Evolutionary conservation across 1,284 basidiomycete genomes (phyloP), one percentile per base, ranked within the genome.

Genomic region (Trametes pubescens): DNA sequence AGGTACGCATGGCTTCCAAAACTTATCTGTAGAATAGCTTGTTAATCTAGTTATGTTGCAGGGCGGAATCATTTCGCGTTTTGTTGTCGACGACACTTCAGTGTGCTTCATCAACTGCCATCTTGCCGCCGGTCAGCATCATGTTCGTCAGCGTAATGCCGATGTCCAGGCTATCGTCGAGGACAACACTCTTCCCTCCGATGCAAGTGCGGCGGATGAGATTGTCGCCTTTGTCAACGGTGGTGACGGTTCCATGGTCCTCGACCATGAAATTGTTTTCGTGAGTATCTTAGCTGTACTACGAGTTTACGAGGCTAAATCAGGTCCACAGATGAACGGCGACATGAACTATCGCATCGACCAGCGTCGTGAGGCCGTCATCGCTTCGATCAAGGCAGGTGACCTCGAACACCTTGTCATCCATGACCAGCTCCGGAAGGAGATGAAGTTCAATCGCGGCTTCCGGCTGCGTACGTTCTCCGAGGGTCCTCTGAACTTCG

Each of bases 21-120:
- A 11, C 0, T 4, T 26, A 9, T 26, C n/a, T n/a, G 21, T 3
- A 34, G 13, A 9, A 22, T 10, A 4, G 44, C 5, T 44, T 24
- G 21, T 32, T 43, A 8, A 26, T 13, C 16, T 7, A 24, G 22
- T 21, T 6, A 8, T 9, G 16, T 29, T 65, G 14, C 69, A 95
- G 91, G 97, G 97, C 16, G 96, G 92, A 0, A 96, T 99, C 63
- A 86, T 98, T 18, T 85, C 94, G 2, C 87, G 97, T n/a, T 86
- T 98, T 64, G 87, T 95, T 10, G 81, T 99, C 40, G 94, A 96
- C 68, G 95, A 99, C 78, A 92, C 94, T 1, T 96, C 94, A 0
- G 77, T 99, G 29, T 98, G 95, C 74, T 92, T 98, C 73, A 88
- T 98, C 80, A 99, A 99, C 78, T 95, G 94, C 69, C 97, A 99